Base-by-base conservation (phyloP, 2,329 filamentous ascomycete species). In the Colletotrichum ledebouriae region DNA sequence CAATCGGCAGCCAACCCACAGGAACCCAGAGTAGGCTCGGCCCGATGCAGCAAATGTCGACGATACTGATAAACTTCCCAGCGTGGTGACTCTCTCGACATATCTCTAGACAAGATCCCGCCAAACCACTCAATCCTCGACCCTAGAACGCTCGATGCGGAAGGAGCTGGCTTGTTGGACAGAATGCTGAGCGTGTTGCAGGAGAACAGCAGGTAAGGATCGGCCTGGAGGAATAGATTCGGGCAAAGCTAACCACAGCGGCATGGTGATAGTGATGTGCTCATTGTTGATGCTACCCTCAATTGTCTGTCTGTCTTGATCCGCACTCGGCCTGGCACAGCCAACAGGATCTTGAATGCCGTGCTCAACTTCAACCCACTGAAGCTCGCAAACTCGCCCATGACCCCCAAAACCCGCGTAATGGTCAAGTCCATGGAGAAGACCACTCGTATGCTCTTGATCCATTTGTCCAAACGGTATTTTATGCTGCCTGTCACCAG, bases 371-470 rank as follows among this genome's bases (percentile, higher is more conserved):
- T 98, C 85, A 97, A 97, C 76, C 96, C 96, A 0, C 82, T 98
- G 50, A 94, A 92, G 78, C 87, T 93, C 71, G 93, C 92, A 64
- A 91, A 89, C 74, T 88, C 89, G 2, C 90, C 92, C 3, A 87
- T 97, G 83, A 95, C 92, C 0, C 87, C 93, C 3, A 93, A 90
- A 76, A 87, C 88, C 57, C 94, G 92, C 73, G 91, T 99, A 68
- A 89, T 95, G 73, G 87, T 97, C 70, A 94, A 91, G 79, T 98
- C 95, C 5, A 96, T 99, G 89, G 95, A 98, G 78, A 94, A 97
- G 76, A 99, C 96, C 25, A 92, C 92, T 3, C 89, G 94, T 74
- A 89, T 94, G 72, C 82, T 99, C 53, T 85, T 98, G 44, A 87
- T 94, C 60, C 94, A 98, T 79, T 83, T 97, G 60, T 84, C 92